Conservation (phyloP, 139 green algal species). For the Closterium sp. region DNA sequence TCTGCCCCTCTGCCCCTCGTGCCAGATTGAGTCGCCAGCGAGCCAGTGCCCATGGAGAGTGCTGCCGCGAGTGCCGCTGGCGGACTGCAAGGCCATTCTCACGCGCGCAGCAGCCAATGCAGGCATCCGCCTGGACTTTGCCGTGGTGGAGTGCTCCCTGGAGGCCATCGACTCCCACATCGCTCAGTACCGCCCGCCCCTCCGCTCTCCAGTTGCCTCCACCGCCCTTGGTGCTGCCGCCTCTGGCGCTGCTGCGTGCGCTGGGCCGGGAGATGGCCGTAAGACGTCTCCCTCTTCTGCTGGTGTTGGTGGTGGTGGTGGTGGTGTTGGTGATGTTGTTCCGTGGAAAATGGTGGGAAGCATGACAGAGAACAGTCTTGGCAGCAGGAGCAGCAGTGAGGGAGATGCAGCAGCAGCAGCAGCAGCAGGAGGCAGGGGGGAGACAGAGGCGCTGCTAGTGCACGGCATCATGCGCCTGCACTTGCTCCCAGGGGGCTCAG, state of each 20-base stretch:
- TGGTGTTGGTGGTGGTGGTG: neutral
- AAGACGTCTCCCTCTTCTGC: too few relatives aligned
- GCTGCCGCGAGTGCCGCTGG: neutral
- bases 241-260: too few relatives aligned
- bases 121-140: neutral
- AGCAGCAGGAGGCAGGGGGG: neutral
- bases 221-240: neutral
- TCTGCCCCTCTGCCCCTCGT: too few relatives aligned
- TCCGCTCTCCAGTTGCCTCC: neutral
- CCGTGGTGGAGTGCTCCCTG: neutral
- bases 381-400: constrained; percentile 3
- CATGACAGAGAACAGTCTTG: neutral
- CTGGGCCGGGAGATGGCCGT: too few relatives aligned
- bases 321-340: neutral
- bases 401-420: constrained; percentile 1
- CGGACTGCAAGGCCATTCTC: neutral
- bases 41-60: neutral
- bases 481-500: neutral
- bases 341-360: neutral
- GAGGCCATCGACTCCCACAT: neutral
- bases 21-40: neutral
- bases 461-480: constrained; percentile 11
- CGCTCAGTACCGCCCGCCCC: neutral
- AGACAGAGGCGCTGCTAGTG: neutral
- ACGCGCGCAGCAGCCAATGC: neutral